These are phyloP conservation scores for Chionographis japonica DNA, from an alignment of 106 monocot genomes.

Conservation along the genomic window DNA sequence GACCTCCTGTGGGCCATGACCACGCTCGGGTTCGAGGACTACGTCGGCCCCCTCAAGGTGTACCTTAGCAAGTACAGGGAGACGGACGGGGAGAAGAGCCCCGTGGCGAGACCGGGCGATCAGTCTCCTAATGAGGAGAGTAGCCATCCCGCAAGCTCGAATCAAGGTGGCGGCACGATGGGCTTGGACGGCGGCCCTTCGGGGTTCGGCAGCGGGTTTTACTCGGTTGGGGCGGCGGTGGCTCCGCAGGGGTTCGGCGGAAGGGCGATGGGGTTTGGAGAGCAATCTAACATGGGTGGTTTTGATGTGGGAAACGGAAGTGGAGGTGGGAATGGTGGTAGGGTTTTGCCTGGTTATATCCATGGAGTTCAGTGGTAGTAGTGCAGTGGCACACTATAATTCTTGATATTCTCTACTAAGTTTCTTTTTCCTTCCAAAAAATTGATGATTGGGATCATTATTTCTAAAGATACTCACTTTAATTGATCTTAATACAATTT, in stretches of 20 bases:
- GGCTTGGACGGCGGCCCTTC: too few species aligned
- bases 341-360: background rate
- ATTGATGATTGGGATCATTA: too few species aligned
- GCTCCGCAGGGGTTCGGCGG: background rate
- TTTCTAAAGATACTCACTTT: too few species aligned
- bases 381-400: too few species aligned
- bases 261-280: conserved; percentile 7
- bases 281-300: conserved; percentile 2
- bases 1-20: conserved; percentile 75
- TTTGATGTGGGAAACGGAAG: background rate
- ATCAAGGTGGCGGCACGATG: background rate
- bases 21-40: conserved; percentile 39
- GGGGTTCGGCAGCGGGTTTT: background rate
- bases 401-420: too few species aligned
- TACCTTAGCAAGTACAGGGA: conserved; percentile 37
- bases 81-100: conserved; percentile 34
- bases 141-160: background rate
- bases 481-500: too few species aligned
- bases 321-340: conserved; percentile 3
- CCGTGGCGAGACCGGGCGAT: background rate
- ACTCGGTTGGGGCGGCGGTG: background rate
- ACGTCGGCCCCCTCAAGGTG: conserved; percentile 31
- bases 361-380: conserved; percentile 4
- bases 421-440: too few species aligned
- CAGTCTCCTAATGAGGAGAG: background rate